Base-by-base conservation (phyloP, 2,329 filamentous ascomycete genomes). In the Talaromyces funiculosus region DNA sequence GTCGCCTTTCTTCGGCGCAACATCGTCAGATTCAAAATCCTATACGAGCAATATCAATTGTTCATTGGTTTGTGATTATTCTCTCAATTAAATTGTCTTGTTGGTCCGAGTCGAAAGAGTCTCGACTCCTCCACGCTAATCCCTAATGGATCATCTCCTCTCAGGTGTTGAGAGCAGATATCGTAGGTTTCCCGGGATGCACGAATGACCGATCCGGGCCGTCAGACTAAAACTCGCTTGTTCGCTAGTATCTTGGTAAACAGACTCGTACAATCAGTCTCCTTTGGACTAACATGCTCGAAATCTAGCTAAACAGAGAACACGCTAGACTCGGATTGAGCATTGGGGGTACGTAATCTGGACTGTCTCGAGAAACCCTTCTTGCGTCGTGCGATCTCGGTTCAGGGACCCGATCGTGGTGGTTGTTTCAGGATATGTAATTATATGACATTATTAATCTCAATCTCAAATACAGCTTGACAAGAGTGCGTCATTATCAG, bases 171-270 rank as follows among this genome's bases (percentile, higher is more conserved):
- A 24, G n/a, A 24, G 31, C 10, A 38, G 9, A 18, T 18, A 37
- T 47, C 54, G 31, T 47, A 47, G 57, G 33, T 35, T 59, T 33
- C 35, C 26, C 57, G 45, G 57, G 18, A 59, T 51, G 35, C 43
- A 53, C 18, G n/a, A 9, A 42, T 31, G 35, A 59, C 45, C 57
- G 57, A 59, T 59, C 57, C 45, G 57, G 35, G 24, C 57, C 57
- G 57, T 38, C 31, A 51, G 35, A 24, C 57, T 59, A 59, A 42
- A 6, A 18, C 57, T 16, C 6, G 40, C 22, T 45, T 45, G 54
- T 47, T 45, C 38, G 40, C 26, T 57, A 47, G 45, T 45, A 57
- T 20, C 20, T 38, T 40, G 24, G 20, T 40, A 40, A 4, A 4
- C 16, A 18, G 24, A 40, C n/a, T 54, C 14, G 24, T 54, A 54